Conservation (phyloP, 345 rosid genomes). For the Syzygium grande region DNA sequence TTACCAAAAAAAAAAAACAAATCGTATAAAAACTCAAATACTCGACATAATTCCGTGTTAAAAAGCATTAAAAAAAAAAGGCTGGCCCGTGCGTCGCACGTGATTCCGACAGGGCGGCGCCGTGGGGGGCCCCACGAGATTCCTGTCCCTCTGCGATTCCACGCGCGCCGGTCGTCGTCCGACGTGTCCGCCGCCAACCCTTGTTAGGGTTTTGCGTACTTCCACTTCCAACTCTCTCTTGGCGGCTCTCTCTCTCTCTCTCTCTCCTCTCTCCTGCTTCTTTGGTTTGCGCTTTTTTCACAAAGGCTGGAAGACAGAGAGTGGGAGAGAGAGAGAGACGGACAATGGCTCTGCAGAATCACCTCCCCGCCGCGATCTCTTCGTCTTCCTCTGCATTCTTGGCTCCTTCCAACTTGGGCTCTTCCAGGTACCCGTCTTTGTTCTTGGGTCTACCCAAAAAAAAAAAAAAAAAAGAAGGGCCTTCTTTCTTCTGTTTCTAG, state of each 20-base stretch:
- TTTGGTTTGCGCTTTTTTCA: not conserved
- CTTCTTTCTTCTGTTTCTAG: rapidly evolving
- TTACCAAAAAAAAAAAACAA: too few species aligned
- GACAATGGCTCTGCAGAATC: slow-evolving; percentile 24
- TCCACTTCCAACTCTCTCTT: not conserved
- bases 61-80: not conserved
- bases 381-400: slow-evolving; percentile 38
- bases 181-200: not conserved
- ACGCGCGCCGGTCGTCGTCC: not conserved
- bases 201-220: not conserved
- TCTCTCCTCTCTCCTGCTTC: not conserved
- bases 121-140: not conserved
- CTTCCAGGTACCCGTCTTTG: slow-evolving; percentile 17
- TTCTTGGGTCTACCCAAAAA: too few species aligned
- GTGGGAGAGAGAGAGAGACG: not conserved
- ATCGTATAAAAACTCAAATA: too few species aligned
- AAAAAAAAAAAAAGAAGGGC: too few species aligned
- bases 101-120: not conserved
- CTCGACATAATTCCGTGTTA: too few species aligned
- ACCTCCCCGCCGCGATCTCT: slow-evolving; percentile 32
- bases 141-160: rapidly evolving
- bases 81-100: not conserved
- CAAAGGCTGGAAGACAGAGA: not conserved
- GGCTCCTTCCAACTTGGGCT: slow-evolving; percentile 11
- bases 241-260: not conserved